Percentiles rank a stretch among this genome's conserved stretches.
Evolutionary conservation across 257 asterid species (phyloP).

Genomic region (Prunella vulgaris): DNA sequence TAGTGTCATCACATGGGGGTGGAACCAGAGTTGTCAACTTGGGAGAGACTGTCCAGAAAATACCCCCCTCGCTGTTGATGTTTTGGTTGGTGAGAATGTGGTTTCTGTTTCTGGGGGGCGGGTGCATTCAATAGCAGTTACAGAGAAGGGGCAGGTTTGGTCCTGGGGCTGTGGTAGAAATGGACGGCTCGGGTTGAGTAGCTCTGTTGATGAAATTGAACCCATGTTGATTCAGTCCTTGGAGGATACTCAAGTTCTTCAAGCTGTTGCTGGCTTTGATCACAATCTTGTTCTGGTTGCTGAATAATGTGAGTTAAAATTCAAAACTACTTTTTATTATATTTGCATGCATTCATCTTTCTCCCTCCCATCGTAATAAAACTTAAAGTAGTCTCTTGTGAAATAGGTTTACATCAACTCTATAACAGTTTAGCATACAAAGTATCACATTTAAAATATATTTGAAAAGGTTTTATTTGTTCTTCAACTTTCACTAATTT

Average conservation of each 20-base stretch:
- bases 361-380: too few species aligned
- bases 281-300: slow-evolving; percentile 66
- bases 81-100: slow-evolving; percentile 41
- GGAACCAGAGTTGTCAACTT: slow-evolving; percentile 76
- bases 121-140: slow-evolving; percentile 68
- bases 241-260: slow-evolving; percentile 59
- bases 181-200: slow-evolving; percentile 82
- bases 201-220: slow-evolving; percentile 72
- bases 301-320: slow-evolving; percentile 27
- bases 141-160: slow-evolving; percentile 59
- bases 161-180: slow-evolving; percentile 94
- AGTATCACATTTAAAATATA: too few species aligned
- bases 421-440: too few species aligned
- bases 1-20: slow-evolving; percentile 79
- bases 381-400: too few species aligned
- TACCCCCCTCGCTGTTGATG: slow-evolving; percentile 48
- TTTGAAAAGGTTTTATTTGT: too few species aligned
- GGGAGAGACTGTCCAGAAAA: slow-evolving; percentile 65
- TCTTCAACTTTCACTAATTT: too few species aligned
- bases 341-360: too few species aligned
- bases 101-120: slow-evolving; percentile 71
- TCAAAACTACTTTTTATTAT: background rate
- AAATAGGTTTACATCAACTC: too few species aligned
- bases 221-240: slow-evolving; percentile 59
- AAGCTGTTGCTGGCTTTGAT: slow-evolving; percentile 86